Conservation (phyloP, 2,329 filamentous ascomycete species). For the Phialemonium atrogriseum region DNA sequence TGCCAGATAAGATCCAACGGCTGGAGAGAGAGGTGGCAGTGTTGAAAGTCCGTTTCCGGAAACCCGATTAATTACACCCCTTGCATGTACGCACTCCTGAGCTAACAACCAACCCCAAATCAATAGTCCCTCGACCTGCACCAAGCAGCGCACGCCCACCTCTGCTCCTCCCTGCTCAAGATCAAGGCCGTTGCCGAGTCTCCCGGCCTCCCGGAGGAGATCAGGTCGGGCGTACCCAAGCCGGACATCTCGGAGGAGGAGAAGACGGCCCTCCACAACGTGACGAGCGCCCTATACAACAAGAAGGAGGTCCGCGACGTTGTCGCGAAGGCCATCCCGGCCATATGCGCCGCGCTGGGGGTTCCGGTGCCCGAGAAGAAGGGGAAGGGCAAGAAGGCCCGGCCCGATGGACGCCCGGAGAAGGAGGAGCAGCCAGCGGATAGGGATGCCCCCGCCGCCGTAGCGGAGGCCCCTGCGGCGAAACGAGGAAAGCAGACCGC, state of each 20-base stretch:
- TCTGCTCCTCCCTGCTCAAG: constrained; percentile 45
- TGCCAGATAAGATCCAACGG: constrained; percentile 43
- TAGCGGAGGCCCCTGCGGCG: not conserved
- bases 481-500: constrained; percentile 9
- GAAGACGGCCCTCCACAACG: constrained; percentile 44
- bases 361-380: constrained; percentile 38
- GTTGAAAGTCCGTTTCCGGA: constrained; percentile 36
- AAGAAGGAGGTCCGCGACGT: constrained; percentile 40
- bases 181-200: constrained; percentile 44
- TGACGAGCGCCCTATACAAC: constrained; percentile 50
- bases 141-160: constrained; percentile 47
- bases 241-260: constrained; percentile 45
- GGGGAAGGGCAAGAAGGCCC: constrained; percentile 23
- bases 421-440: constrained; percentile 20
- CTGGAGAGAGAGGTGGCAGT: constrained; percentile 54
- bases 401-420: no score
- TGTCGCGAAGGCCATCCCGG: constrained; percentile 38
- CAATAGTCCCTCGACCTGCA: constrained; percentile 47
- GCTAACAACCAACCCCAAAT: not conserved
- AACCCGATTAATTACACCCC: constrained; percentile 1
- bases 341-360: constrained; percentile 39
- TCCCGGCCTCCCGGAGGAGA: constrained; percentile 38
- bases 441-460: constrained; percentile 2
- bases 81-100: not conserved
- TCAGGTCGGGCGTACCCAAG: constrained; percentile 38